Conservation (phyloP, 108 stramenopile species). For the Fragilaria radians region DNA sequence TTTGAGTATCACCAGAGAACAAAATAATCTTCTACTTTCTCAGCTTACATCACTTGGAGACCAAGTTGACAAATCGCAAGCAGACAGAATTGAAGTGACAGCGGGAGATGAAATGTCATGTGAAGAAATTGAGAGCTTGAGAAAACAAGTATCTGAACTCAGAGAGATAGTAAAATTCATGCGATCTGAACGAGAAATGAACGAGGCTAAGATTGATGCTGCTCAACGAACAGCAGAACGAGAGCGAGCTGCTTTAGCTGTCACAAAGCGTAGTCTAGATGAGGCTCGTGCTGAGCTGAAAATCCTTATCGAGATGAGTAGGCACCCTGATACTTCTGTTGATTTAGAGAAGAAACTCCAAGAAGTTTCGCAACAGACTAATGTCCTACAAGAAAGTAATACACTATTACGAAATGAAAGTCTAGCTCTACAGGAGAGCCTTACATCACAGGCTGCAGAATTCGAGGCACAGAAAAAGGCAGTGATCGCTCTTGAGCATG, state of each 20-base stretch:
- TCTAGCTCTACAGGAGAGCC: constrained; percentile 27
- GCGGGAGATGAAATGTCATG: constrained; percentile 9
- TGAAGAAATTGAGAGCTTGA: constrained; percentile 15
- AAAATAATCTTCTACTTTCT: constrained; percentile 71
- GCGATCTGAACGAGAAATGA: constrained; percentile 70
- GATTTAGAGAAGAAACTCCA: constrained; percentile 37
- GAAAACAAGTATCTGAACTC: constrained; percentile 55
- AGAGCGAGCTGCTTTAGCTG: constrained; percentile 58
- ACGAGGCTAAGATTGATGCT: constrained; percentile 68
- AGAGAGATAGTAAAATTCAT: constrained; percentile 76
- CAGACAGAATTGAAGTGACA: constrained; percentile 21
- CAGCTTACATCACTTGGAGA: constrained; percentile 61
- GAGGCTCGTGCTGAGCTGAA: constrained; percentile 74
- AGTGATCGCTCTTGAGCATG: constrained; percentile 36
- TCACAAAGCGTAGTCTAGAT: constrained; percentile 70
- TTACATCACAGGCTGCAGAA: constrained; percentile 29
- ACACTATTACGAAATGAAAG: constrained; percentile 61
- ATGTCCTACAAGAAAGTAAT: constrained; percentile 74
- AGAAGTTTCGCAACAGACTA: constrained; percentile 52
- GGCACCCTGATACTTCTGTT: constrained; percentile 5
- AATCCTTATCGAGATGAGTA: constrained; percentile 13
- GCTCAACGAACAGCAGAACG: constrained; percentile 61
- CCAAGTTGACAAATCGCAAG: constrained; percentile 53
- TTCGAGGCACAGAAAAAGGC: constrained; percentile 32
- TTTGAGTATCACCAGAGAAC: constrained; percentile 47